These are phyloP conservation scores for Daldinia caldariorum DNA, from an alignment of 495 filamentous ascomycete genomes.

Conservation along the genomic window DNA sequence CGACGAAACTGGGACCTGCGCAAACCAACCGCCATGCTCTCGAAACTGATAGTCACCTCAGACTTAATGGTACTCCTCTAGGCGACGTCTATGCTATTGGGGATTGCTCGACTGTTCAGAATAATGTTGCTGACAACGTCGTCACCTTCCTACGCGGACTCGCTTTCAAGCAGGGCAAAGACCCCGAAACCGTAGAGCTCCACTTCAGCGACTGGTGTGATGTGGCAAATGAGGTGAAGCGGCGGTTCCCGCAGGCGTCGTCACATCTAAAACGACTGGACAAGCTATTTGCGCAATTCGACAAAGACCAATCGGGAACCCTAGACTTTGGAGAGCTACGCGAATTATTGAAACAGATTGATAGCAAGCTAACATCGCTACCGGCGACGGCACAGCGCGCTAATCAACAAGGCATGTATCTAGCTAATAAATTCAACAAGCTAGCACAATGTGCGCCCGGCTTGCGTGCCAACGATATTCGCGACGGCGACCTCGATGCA, in stretches of 20 bases:
- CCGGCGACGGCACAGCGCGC: conserved; percentile 95
- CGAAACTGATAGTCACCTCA: conserved; percentile 94
- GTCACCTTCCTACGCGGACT: conserved; percentile 87
- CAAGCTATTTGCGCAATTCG: conserved; percentile 88
- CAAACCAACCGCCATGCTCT: conserved; percentile 93
- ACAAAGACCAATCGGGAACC: conserved; percentile 90
- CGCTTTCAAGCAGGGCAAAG: conserved; percentile 89
- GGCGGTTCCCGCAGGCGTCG: conserved; percentile 91
- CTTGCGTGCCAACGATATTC: conserved; percentile 77
- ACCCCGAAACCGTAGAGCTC: conserved; percentile 83
- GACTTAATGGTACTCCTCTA: conserved; percentile 87
- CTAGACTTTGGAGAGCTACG: conserved; percentile 92
- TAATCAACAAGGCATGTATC: conserved; percentile 94
- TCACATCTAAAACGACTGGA: conserved; percentile 90
- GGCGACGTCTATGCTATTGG: conserved; percentile 98
- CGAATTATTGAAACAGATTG: conserved; percentile 88
- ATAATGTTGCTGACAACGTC: conserved; percentile 90
- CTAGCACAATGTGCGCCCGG: conserved; percentile 82
- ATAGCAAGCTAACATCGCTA: conserved; percentile 86
- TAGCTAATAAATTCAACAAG: conserved; percentile 94
- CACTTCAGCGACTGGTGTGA: conserved; percentile 87
- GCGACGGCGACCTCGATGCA: conserved; percentile 90
- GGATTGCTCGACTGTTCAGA: conserved; percentile 97
- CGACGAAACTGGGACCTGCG: conserved; percentile 71
- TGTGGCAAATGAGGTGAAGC: conserved; percentile 83